Base-by-base conservation (phyloP, 2,329 filamentous ascomycete genomes). In the Colletotrichum caudatum region DNA sequence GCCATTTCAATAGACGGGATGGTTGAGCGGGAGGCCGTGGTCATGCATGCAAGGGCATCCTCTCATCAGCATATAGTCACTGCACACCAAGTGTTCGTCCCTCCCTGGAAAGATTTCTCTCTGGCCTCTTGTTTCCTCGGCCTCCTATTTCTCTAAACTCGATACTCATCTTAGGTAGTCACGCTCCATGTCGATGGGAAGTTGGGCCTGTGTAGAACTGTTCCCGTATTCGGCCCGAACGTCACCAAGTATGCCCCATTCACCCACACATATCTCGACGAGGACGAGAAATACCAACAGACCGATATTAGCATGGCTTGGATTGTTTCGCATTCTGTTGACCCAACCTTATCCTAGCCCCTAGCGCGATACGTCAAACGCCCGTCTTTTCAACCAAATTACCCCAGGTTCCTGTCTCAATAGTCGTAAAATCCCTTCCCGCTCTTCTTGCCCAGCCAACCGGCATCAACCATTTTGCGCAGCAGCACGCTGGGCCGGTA, bases 371-470 rank as follows among this genome's bases (percentile, higher is more conserved):
- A 56, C 33, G 44, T 56, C 20, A 37, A 37, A 56, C 20, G 4
- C 53, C 11, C 9, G 29, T 14, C 11, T 37, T 56, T 56, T 37
- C 53, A 23, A 20, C 2, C 53, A 18, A 26, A 56, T 56, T 23
- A n/a, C 29, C 20, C 53, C 39, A 2, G 20, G n/a, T 57, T 66
- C 80, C 81, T 63, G 60, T 29, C 11, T 63, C 33, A 94, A 81
- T 97, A 97, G 69, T 96, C 93, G 78, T 97, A 97, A 81, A 98
- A 98, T 2, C 96, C 96, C 84, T 96, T 98, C 33, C 95, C 95
- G 76, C 90, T 93, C 90, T 99, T 99, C 90, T 97, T 98, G 26
- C 96, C 96, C 74, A 98, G 79, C 96, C 96, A 99, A 2, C 96
- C 96, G 23, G 96, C 96, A 86, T 97, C 94, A 2, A 99, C 96